These are phyloP conservation scores for Diversispora epigaea DNA, from an alignment of 192 early-diverging fungal genomes.

Conservation along the genomic window DNA sequence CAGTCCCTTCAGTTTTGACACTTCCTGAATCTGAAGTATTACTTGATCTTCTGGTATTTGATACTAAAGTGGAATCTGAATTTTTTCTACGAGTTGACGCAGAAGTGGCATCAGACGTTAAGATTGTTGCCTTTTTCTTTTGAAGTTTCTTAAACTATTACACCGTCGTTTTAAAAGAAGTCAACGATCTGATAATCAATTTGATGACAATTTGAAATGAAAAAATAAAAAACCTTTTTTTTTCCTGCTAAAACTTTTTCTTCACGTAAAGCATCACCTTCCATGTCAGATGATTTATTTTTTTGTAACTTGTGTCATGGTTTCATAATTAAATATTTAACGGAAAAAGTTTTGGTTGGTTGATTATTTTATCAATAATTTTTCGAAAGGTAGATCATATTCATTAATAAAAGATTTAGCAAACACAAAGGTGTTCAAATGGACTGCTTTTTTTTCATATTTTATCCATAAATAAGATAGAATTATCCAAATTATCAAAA, in stretches of 20 bases:
- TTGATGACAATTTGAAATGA: neutral
- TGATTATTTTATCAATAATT: no score
- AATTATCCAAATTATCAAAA: no score
- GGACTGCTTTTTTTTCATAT: no score
- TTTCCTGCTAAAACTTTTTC: slow-evolving; percentile 29
- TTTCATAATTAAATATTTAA: no score
- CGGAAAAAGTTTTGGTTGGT: no score
- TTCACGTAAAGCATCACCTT: neutral
- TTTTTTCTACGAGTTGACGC: slow-evolving; percentile 2
- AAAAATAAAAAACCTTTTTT: slow-evolving; percentile 13
- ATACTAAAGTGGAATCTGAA: neutral
- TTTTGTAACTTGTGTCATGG: no score
- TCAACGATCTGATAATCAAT: neutral
- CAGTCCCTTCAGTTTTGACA: slow-evolving; percentile 5
- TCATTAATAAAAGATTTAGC: no score
- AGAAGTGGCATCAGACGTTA: neutral
- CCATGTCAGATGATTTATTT: neutral
- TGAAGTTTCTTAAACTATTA: slow-evolving; percentile 25
- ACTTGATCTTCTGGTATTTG: slow-evolving; percentile 7
- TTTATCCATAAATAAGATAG: no score
- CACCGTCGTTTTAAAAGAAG: no score
- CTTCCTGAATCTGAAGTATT: slow-evolving; percentile 17
- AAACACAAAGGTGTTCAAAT: no score
- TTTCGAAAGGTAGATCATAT: no score
- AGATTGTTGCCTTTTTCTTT: slow-evolving; percentile 26